phyloP scores from a whole-genome alignment of 2,329 filamentous ascomycete species.

The Penicillium sp. region DNA sequence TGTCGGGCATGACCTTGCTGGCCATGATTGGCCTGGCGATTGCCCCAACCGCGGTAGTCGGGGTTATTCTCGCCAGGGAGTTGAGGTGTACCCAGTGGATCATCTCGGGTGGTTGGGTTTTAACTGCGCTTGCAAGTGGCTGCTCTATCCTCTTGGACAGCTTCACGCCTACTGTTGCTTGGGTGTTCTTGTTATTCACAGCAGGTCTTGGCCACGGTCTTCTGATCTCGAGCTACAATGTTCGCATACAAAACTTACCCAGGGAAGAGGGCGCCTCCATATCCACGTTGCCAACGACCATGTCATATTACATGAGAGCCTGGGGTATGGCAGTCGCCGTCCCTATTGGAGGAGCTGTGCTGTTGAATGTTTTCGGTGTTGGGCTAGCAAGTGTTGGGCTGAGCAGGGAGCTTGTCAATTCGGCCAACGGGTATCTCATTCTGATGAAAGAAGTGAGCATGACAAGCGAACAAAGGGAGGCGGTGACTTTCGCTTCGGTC shows the following conservation, averaged over 20 bases:
- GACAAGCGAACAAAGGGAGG: conserved; percentile 11
- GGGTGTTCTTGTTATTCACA: conserved; percentile 38
- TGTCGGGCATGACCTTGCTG: conserved; percentile 40
- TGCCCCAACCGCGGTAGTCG: conserved; percentile 20
- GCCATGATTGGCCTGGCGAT: conserved; percentile 33
- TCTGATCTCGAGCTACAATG: conserved; percentile 41
- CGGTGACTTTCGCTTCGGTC: conserved; percentile 17
- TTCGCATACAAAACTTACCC: conserved; percentile 40
- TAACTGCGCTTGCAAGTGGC: conserved; percentile 38
- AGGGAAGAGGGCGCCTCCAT: conserved; percentile 40
- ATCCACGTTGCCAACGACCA: conserved; percentile 18
- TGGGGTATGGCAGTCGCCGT: conserved; percentile 48
- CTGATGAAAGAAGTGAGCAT: conserved; percentile 19
- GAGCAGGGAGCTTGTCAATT: conserved; percentile 12
- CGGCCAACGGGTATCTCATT: conserved; percentile 14
- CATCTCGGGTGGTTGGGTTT: conserved; percentile 43
- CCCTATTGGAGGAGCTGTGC: conserved; percentile 39
- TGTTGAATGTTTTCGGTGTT: conserved; percentile 41
- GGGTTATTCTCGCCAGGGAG: conserved; percentile 18
- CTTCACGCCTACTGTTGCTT: conserved; percentile 33
- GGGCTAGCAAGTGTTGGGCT: conserved; percentile 23
- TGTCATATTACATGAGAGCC: conserved; percentile 24
- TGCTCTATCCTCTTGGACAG: conserved; percentile 38
- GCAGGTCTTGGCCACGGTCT: conserved; percentile 45
- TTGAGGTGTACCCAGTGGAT: conserved; percentile 35